Percentiles rank a stretch among this genome's conserved stretches.
Evolutionary conservation across 2,329 filamentous ascomycete species (phyloP).

Genomic region (Diaporthe sp.): DNA sequence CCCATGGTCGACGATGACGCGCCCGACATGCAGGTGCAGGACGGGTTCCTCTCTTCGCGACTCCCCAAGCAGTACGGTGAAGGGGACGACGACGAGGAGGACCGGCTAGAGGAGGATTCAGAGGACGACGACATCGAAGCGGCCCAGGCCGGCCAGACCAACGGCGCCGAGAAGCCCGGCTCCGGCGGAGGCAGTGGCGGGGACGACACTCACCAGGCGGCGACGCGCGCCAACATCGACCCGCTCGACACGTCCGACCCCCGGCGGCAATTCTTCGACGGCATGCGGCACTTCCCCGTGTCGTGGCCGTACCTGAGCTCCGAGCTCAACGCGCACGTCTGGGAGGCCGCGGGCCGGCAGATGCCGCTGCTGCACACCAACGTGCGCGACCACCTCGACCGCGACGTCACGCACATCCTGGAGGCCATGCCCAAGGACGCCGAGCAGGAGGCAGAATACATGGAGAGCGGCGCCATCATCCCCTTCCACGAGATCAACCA

Average conservation of each 20-base stretch:
- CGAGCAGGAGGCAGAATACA: constrained; percentile 45
- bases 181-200: constrained; percentile 45
- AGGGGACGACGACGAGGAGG: constrained; percentile 44
- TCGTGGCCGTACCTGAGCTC: constrained; percentile 55
- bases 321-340: constrained; percentile 62
- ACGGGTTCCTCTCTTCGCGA: constrained; percentile 38
- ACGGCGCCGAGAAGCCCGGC: constrained; percentile 42
- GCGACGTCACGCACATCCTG: constrained; percentile 35
- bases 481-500: constrained; percentile 47
- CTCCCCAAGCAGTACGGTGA: constrained; percentile 41
- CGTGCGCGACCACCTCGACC: constrained; percentile 43
- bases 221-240: constrained; percentile 44
- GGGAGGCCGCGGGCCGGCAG: constrained; percentile 52
- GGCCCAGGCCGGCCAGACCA: neutral
- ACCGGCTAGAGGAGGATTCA: constrained; percentile 24
- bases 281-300: constrained; percentile 53
- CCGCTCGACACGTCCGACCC: constrained; percentile 38
- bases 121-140: constrained; percentile 40
- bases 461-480: constrained; percentile 50
- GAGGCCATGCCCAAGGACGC: constrained; percentile 41
- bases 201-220: constrained; percentile 42
- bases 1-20: constrained; percentile 14
- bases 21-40: constrained; percentile 17
- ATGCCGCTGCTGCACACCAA: constrained; percentile 40
- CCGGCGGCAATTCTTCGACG: constrained; percentile 51